Evolutionary conservation across 371 early-diverging fungal species (phyloP).

Genomic region (Mortierella sp.): DNA sequence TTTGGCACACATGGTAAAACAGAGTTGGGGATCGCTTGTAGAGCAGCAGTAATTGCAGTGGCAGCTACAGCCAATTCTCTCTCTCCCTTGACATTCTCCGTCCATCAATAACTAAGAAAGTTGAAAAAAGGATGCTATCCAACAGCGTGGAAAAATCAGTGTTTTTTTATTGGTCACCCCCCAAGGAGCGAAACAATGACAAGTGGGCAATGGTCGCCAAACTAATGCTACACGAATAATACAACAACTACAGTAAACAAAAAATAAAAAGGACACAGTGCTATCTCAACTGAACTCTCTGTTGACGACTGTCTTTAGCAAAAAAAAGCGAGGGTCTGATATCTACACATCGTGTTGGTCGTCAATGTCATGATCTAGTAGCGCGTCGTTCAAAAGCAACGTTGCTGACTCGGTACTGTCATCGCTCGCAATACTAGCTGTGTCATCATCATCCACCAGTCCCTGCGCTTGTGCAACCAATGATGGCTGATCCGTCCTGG

Average conservation of each 20-base stretch:
- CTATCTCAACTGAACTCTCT: too few relatives aligned
- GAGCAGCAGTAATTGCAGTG: too few relatives aligned
- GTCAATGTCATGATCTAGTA: neutral
- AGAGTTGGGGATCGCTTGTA: too few relatives aligned
- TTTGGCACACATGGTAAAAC: too few relatives aligned
- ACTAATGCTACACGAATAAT: neutral
- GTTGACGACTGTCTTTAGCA: too few relatives aligned
- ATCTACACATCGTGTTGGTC: neutral
- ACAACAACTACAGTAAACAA: neutral
- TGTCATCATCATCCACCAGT: neutral
- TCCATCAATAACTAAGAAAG: too few relatives aligned
- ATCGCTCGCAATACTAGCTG: neutral
- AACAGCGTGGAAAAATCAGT: too few relatives aligned
- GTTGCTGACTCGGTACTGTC: neutral
- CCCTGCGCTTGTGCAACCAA: neutral
- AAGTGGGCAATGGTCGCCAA: neutral
- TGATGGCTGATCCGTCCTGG: neutral
- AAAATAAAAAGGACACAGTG: neutral
- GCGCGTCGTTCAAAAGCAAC: neutral
- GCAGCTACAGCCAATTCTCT: too few relatives aligned
- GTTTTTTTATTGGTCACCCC: neutral
- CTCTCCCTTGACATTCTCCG: too few relatives aligned
- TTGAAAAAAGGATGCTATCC: too few relatives aligned
- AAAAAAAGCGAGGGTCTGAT: neutral
- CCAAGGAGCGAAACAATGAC: neutral